Base-by-base conservation (phyloP, 2,329 filamentous ascomycete species). In the Colletotrichum liaoningense region DNA sequence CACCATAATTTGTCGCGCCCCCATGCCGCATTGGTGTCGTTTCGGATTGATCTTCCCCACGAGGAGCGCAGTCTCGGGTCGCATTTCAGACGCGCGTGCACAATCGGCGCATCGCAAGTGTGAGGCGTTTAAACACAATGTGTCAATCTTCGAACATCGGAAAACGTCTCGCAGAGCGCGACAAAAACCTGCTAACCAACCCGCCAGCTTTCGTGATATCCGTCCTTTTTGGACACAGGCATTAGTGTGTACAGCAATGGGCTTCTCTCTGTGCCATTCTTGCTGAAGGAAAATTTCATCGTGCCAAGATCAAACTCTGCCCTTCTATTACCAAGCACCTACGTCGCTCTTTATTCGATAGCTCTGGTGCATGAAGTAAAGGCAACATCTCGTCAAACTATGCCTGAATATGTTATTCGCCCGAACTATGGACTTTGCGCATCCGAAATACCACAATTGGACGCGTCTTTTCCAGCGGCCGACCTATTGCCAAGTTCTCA, bases 171-270 rank as follows among this genome's bases (percentile, higher is more conserved):
- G 19, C 16, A 49, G 42, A n/a, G 8, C 19, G 16, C 42, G 42
- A 49, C 19, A 8, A 46, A 49, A 26, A 12, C 56, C 42, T 19
- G 30, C 63, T 52, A 56, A 70, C 30, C 30, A 52, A 9, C 8
- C 14, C 16, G 54, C 19, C 63, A 58, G 55, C 30, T 11, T 2
- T 2, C 22, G 16, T 35, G 38, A 63, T 28, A 65, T 24, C 5
- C 14, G 57, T 59, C 60, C 35, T 71, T 16, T 14, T 11, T 12
- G 30, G 54, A 69, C 69, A 70, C 74, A 81, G 88, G 88, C 88
- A 89, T 89, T 82, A 84, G 88, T 89, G 88, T 89, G 88, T 89
- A 89, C 88, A 88, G 86, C 87, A 86, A 81, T 83, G 86, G 85
- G 86, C 85, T 83, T 82, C 78, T 80, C 78, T 80, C 81, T 79